Conservation (phyloP, 305 asterid species). For the Fraxinus baroniana region DNA sequence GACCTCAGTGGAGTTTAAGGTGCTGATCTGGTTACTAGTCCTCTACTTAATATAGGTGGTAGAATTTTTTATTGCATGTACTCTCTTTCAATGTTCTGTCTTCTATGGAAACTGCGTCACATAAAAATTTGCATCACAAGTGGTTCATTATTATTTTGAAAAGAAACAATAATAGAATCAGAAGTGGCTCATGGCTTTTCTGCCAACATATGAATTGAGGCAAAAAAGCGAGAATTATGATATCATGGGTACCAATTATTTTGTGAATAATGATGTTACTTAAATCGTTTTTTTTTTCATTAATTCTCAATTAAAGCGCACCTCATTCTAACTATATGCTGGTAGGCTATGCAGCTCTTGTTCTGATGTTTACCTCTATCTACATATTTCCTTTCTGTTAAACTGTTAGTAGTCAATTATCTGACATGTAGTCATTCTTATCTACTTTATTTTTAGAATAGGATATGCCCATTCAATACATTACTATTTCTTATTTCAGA, state of each 20-base stretch:
- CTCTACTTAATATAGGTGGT: conserved; percentile 5
- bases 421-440: neutral
- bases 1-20: conserved; percentile 84
- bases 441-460: conserved; percentile 13
- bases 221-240: neutral
- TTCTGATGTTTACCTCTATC: conserved; percentile 16
- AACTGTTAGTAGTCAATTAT: neutral
- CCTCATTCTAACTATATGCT: neutral
- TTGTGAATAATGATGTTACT: conserved; percentile 5
- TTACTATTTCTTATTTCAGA: conserved; percentile 11
- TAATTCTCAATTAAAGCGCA: conserved; percentile 14
- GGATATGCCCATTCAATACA: neutral
- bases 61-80: conserved; percentile 13
- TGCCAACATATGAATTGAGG: conserved; percentile 1
- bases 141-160: conserved; percentile 12
- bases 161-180: neutral
- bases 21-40: conserved; percentile 28
- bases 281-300: neutral
- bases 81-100: conserved; percentile 12
- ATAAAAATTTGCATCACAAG: neutral
- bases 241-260: conserved; percentile 5
- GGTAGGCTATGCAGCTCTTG: conserved; percentile 10
- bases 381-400: conserved; percentile 15
- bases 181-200: conserved; percentile 2
- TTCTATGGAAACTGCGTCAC: conserved; percentile 15